Percentiles rank a stretch among this genome's conserved stretches.
Conservation (phyloP, 768 basidiomycete genomes). For the Brasilioporus rufonigricans region DNA sequence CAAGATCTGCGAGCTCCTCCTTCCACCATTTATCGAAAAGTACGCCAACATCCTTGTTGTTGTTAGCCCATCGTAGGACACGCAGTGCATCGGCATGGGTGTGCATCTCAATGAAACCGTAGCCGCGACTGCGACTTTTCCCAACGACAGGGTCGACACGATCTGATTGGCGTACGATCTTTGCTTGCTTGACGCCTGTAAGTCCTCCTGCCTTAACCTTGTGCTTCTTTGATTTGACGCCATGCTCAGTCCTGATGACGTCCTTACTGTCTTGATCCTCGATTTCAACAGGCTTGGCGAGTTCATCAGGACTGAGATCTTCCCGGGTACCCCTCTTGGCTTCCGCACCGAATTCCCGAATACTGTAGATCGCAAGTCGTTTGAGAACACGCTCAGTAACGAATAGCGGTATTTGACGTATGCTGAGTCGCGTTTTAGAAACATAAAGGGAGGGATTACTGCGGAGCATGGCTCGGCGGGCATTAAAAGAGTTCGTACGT, state of each 20-base stretch:
- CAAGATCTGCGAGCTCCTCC: constrained; percentile 62
- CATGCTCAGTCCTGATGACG: constrained; percentile 25
- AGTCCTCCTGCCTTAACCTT: constrained; percentile 28
- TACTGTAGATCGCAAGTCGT: constrained; percentile 79
- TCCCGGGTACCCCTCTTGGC: constrained; percentile 59
- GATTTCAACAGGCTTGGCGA: constrained; percentile 42
- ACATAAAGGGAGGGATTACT: constrained; percentile 94
- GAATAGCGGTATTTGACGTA: constrained; percentile 89
- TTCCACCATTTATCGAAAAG: constrained; percentile 85
- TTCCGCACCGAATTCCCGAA: constrained; percentile 76
- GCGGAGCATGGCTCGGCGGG: constrained; percentile 77
- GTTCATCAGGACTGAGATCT: constrained; percentile 71
- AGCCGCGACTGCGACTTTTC: constrained; percentile 87
- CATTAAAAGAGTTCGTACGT: constrained; percentile 81
- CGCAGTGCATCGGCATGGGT: constrained; percentile 88
- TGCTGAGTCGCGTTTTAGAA: constrained; percentile 89
- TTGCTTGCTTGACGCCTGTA: constrained; percentile 78
- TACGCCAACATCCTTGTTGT: constrained; percentile 62
- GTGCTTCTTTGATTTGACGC: constrained; percentile 25
- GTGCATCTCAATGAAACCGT: constrained; percentile 92
- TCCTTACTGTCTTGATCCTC: constrained; percentile 28
- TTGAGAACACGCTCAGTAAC: constrained; percentile 89
- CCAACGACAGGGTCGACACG: constrained; percentile 87
- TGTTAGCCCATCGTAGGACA: constrained; percentile 92
- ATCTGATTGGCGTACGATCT: constrained; percentile 87